Base-by-base conservation (phyloP, 2,329 filamentous ascomycete genomes). In the Hirsutella thompsonii region DNA sequence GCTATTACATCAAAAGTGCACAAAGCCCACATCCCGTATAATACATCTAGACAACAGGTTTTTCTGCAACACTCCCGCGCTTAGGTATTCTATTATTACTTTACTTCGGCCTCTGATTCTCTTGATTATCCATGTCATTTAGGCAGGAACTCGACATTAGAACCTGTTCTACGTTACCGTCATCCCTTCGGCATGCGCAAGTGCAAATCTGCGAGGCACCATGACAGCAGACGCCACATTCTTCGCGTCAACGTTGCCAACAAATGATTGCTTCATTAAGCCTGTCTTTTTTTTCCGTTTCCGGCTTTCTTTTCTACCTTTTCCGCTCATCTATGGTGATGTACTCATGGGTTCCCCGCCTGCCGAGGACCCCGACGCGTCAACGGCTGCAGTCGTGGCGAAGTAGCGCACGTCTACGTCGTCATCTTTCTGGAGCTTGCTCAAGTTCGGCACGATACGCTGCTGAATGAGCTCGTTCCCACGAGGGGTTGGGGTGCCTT, bases 341-440 rank as follows among this genome's bases (percentile, higher is more conserved):
- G 74, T 79, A 64, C 76, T 77, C 74, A 79, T 79, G 29, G 74
- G 74, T 52, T 78, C 74, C 44, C 72, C 72, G 43, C 67, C 64
- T 41, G 60, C 55, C 49, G 59, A 56, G 41, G 57, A 51, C 36
- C 68, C 70, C 38, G 66, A 64, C 43, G 73, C 71, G 39, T 64
- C 66, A 61, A 75, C 79, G 46, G 83, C 81, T 38, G 92, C 90
- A 48, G 86, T 93, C 46, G 88, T 94, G 48, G 92, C 92, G 66
- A 94, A 98, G 70, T 90, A 98, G 62, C 92, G 80, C 56, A 98
- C 92, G 66, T 98, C 92, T 52, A 96, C 90, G 66, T 98, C 92
- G 50, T 93, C 86, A 59, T 98, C 92, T 67, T 90, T 84, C 70
- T 95, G 89, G 55, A 98, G 72, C 70, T 95, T 95, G 69, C 90